A percentile compares a stretch with the other conserved stretches of the same genome.
These are phyloP conservation scores for Coemansia sp. DNA, from an alignment of 192 early-diverging fungal genomes.

Conservation along the genomic window DNA sequence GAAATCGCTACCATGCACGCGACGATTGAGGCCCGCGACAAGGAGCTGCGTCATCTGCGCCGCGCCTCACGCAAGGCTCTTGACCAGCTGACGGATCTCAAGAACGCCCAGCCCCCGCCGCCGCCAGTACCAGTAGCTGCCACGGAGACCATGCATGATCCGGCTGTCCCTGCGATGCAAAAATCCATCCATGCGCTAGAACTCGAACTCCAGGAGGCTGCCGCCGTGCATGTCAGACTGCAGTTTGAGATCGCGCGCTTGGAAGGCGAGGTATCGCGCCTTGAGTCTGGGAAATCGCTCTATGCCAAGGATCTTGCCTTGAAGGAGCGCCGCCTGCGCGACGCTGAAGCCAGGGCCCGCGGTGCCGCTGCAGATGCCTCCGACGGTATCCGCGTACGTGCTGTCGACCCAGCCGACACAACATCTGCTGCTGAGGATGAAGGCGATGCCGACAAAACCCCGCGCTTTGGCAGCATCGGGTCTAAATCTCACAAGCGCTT, in stretches of 20 bases:
- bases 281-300: constrained; percentile 46
- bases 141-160: neutral
- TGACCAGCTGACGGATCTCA: constrained; percentile 53
- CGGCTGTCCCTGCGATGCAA: neutral
- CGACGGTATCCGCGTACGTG: constrained; percentile 50
- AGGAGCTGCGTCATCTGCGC: constrained; percentile 53
- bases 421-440: constrained; percentile 15
- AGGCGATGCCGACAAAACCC: constrained; percentile 7
- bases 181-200: constrained; percentile 14
- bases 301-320: constrained; percentile 38
- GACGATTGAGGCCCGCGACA: constrained; percentile 46
- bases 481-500: constrained; percentile 58
- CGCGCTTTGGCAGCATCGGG: constrained; percentile 42
- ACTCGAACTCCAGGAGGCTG: constrained; percentile 52
- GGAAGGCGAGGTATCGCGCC: constrained; percentile 56
- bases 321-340: constrained; percentile 35
- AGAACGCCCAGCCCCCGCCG: constrained; percentile 11
- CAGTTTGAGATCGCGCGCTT: constrained; percentile 57
- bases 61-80: constrained; percentile 57
- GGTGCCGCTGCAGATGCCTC: constrained; percentile 15
- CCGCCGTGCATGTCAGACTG: constrained; percentile 47
- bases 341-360: constrained; percentile 30
- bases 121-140: neutral
- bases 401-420: constrained; percentile 24
- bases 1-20: constrained; percentile 31